Evolutionary conservation across 1,139 yeast genomes (phyloP).

Genomic region (Hemisphaericaspora xylanilytica): DNA sequence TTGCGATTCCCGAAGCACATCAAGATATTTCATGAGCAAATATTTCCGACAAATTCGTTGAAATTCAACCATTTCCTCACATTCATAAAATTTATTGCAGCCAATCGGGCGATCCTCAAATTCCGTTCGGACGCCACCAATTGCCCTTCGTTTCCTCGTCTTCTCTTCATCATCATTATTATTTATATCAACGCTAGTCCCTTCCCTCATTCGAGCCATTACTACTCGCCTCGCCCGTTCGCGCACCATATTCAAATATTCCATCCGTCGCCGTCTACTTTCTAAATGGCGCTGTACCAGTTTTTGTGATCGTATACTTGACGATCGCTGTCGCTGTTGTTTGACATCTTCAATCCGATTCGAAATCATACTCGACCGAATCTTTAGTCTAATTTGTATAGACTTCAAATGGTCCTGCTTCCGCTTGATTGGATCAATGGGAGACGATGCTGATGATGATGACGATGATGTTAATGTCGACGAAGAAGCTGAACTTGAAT

Average conservation of each 20-base stretch:
- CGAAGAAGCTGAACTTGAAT: too few species aligned
- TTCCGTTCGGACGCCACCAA: not conserved
- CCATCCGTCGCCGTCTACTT: conserved; percentile 2
- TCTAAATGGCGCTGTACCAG: not conserved
- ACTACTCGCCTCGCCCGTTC: conserved; percentile 3
- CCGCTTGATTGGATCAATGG: not conserved
- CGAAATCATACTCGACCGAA: not conserved
- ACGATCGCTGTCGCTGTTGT: not conserved
- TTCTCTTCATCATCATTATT: not conserved
- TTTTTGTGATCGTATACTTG: not conserved
- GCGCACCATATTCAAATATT: conserved; percentile 2
- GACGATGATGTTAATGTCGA: not conserved
- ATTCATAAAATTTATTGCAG: not conserved
- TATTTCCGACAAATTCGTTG: conserved; percentile 2
- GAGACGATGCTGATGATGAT: not conserved
- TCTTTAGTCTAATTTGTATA: not conserved
- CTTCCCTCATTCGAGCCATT: not conserved
- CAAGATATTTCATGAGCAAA: conserved; percentile 10
- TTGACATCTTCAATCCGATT: not conserved
- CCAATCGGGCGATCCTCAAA: not conserved
- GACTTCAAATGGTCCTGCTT: conserved; percentile 3
- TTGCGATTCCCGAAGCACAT: conserved; percentile 7
- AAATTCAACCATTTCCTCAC: not conserved
- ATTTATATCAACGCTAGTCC: not conserved
- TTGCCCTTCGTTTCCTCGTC: not conserved